Evolutionary conservation across 225 moss, liverwort and hornwort genomes (phyloP).

Genomic region (Physcomitrellopsis africana): DNA sequence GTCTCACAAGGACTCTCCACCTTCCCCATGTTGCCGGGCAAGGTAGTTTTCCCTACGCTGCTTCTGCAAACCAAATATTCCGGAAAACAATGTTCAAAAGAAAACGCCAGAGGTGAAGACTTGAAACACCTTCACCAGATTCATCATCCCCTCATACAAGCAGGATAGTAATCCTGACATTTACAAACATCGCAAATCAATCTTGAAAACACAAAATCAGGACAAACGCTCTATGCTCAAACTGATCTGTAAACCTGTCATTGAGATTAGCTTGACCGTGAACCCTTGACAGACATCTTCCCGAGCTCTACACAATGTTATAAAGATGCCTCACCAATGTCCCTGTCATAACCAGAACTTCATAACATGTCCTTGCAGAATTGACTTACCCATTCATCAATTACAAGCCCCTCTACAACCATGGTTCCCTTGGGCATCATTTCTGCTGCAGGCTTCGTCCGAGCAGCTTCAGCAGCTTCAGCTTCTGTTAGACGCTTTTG

Average conservation of each 20-base stretch:
- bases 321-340: neutral
- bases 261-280: too few relatives aligned
- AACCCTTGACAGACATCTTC: too few relatives aligned
- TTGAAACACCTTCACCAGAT: too few relatives aligned
- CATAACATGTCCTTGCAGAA: neutral
- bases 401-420: conserved; percentile 59
- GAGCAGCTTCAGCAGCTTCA: conserved; percentile 72
- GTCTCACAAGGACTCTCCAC: conserved; percentile 26
- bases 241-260: too few relatives aligned
- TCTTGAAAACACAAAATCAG: too few relatives aligned
- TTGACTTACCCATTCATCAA: conserved; percentile 83
- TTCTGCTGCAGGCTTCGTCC: conserved; percentile 64
- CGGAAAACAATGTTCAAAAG: neutral
- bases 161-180: neutral
- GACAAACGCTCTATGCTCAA: too few relatives aligned
- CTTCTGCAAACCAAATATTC: conserved; percentile 52
- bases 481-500: conserved; percentile 71
- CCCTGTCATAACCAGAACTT: neutral
- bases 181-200: too few relatives aligned
- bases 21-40: conserved; percentile 73
- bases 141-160: neutral
- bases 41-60: conserved; percentile 79
- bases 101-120: neutral
- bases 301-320: neutral
- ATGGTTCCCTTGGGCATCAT: conserved; percentile 40